Percentiles rank a stretch among this genome's conserved stretches.
phyloP scores from a whole-genome alignment of 257 asterid species.

The Lantana camara region DNA sequence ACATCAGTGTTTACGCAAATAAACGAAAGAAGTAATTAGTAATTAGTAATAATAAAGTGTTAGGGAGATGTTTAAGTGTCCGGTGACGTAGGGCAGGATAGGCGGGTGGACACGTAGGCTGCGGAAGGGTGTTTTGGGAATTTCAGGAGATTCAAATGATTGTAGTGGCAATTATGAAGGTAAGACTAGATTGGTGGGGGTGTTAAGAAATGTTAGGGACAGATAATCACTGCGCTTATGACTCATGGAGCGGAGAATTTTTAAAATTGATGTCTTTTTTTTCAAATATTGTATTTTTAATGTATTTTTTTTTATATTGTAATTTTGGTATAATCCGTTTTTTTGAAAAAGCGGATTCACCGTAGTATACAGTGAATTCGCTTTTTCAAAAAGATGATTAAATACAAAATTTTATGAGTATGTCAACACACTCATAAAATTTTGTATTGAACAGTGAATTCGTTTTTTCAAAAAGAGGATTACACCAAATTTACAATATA shows the following conservation, averaged over 20 bases:
- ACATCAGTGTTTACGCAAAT: neutral
- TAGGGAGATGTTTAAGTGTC: neutral
- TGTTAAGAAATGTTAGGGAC: conserved; percentile 17
- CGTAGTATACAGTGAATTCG: too few species aligned
- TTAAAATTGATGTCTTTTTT: too few species aligned
- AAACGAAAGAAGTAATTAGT: neutral
- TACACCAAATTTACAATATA: too few species aligned
- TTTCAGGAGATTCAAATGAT: neutral
- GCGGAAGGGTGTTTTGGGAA: conserved; percentile 16
- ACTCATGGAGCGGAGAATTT: conserved; percentile 24
- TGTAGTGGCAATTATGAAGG: conserved; percentile 10
- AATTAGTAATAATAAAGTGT: neutral
- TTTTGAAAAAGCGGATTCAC: too few species aligned
- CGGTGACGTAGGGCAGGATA: conserved; percentile 7
- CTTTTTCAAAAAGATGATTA: too few species aligned
- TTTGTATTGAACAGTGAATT: too few species aligned
- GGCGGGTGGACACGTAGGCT: neutral
- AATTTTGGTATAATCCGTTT: too few species aligned
- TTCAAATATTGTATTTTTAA: too few species aligned
- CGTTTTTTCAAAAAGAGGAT: too few species aligned
- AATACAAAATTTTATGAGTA: too few species aligned
- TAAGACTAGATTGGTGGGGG: conserved; percentile 5
- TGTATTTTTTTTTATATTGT: too few species aligned
- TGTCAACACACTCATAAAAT: too few species aligned
- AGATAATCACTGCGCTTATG: conserved; percentile 5